These are phyloP conservation scores for Cordyceps cicadae DNA, from an alignment of 2,329 filamentous ascomycete genomes.

Conservation along the genomic window DNA sequence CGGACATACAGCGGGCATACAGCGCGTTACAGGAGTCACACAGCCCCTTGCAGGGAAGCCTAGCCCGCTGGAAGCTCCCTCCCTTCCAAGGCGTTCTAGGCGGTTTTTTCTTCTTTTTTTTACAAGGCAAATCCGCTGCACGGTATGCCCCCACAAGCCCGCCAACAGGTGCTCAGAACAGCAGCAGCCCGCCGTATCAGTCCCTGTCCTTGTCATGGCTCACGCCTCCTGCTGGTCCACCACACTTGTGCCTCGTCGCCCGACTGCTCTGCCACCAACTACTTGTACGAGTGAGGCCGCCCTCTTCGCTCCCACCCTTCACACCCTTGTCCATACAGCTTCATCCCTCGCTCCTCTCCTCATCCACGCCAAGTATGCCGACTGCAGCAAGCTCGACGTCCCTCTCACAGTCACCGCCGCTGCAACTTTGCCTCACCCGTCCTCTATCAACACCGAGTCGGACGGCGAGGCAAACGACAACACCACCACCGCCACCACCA, in stretches of 20 bases:
- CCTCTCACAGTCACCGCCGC: conserved; percentile 2
- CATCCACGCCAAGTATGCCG: conserved; percentile 13
- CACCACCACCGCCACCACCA: not conserved
- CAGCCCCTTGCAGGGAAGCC: not conserved
- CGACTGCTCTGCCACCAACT: not conserved
- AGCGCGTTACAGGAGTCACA: not conserved
- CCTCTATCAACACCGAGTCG: not conserved
- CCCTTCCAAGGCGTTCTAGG: not conserved
- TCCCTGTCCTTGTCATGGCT: not conserved
- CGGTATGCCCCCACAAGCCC: not conserved
- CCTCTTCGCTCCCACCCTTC: not conserved
- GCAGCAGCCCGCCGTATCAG: not conserved
- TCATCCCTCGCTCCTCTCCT: not conserved
- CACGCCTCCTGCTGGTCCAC: conserved; percentile 3
- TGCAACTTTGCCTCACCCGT: not conserved
- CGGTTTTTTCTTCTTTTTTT: not conserved
- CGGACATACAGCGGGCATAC: not conserved
- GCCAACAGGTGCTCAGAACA: not conserved
- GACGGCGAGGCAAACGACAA: not conserved
- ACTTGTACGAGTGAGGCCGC: not conserved
- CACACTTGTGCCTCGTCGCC: not conserved
- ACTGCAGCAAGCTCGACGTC: conserved; percentile 9
- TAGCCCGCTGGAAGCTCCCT: not conserved
- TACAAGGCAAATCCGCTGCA: not conserved
- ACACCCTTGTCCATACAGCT: not conserved